Base-by-base conservation (phyloP, 495 filamentous ascomycete genomes). In the Aspergillus mulundensis region DNA sequence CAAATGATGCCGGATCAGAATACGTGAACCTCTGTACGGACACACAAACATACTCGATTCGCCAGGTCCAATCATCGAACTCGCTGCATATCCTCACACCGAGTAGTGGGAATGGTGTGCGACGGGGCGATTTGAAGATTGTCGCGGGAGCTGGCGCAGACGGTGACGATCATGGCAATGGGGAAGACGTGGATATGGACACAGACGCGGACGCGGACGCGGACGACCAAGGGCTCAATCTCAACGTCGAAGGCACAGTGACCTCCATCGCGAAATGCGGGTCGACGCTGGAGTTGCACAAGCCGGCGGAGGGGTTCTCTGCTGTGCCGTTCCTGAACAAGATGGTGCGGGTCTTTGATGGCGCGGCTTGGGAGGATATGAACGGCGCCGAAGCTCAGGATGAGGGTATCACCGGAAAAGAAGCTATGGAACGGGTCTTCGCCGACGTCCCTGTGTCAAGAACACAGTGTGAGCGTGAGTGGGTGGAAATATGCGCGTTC, bases 31-130 rank as follows among this genome's bases (percentile, higher is more conserved):
- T 97, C 57, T 90, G 84, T 67, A 87, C 86, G 3, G 68, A 80
- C 2, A 72, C 76, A 15, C 77, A 84, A 65, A 92, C 87, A 18
- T 97, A 86, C 76, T 84, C 84, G 28, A 77, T 96, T 48, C 89
- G 89, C 18, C 90, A 96, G 69, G 91, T 96, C 58, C 90, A 93
- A 64, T 93, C 91, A 0, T 96, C 91, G 15, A 97, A 97, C 66
- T 87, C 87, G 6, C 72, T 96, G 34, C 87, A 90, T 68, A 66
- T 96, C 7, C 75, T 90, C 24, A 68, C 76, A 25, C 80, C 89
- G n/a, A 77, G 76, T 42, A 61, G 60, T 4, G 67, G 63, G 12
- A 66, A 60, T 7, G 53, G 59, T 3, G 65, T 66, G 43, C 57
- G 69, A 18, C 51, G 54, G 7, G 64, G 60, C 14, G 67, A 72